A percentile compares a stretch with the other conserved stretches of the same genome.
These are phyloP conservation scores for Rhizophagus sp. DNA, from an alignment of 192 early-diverging fungal species.

Conservation along the genomic window DNA sequence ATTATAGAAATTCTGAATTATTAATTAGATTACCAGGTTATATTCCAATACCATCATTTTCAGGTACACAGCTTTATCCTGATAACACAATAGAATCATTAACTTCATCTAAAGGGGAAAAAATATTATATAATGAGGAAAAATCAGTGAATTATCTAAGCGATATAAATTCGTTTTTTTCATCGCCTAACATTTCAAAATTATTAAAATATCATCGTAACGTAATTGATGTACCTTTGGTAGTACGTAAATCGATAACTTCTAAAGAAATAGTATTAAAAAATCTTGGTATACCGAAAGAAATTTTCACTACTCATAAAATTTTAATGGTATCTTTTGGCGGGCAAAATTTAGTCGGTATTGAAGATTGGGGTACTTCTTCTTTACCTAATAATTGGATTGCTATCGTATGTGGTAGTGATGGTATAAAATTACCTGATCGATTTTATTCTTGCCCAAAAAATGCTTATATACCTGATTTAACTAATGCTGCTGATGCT, in stretches of 20 bases:
- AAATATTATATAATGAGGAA: not conserved
- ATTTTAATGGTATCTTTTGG: slow-evolving; percentile 56
- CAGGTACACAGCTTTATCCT: slow-evolving; percentile 35
- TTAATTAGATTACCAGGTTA: slow-evolving; percentile 55
- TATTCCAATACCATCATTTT: slow-evolving; percentile 60
- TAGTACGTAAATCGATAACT: slow-evolving; percentile 50
- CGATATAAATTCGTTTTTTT: slow-evolving; percentile 16
- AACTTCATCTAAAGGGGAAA: not conserved
- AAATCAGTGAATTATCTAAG: slow-evolving; percentile 2
- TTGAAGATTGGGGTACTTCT: slow-evolving; percentile 50
- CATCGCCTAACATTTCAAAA: not conserved
- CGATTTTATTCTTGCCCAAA: slow-evolving; percentile 53
- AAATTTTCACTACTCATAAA: slow-evolving; percentile 48
- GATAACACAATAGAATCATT: not conserved
- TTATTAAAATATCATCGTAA: slow-evolving; percentile 32
- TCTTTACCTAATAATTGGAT: slow-evolving; percentile 59
- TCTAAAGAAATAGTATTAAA: slow-evolving; percentile 46
- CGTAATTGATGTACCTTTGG: slow-evolving; percentile 59
- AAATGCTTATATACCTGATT: slow-evolving; percentile 62
- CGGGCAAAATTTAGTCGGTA: slow-evolving; percentile 47
- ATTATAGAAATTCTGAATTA: slow-evolving; percentile 55
- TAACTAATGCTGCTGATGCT: slow-evolving; percentile 59
- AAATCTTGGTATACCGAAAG: slow-evolving; percentile 46
- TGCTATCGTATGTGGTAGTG: slow-evolving; percentile 58
- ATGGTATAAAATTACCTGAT: slow-evolving; percentile 33